These are phyloP conservation scores for Nakataea oryzae DNA, from an alignment of 2,329 filamentous ascomycete species.

Conservation along the genomic window DNA sequence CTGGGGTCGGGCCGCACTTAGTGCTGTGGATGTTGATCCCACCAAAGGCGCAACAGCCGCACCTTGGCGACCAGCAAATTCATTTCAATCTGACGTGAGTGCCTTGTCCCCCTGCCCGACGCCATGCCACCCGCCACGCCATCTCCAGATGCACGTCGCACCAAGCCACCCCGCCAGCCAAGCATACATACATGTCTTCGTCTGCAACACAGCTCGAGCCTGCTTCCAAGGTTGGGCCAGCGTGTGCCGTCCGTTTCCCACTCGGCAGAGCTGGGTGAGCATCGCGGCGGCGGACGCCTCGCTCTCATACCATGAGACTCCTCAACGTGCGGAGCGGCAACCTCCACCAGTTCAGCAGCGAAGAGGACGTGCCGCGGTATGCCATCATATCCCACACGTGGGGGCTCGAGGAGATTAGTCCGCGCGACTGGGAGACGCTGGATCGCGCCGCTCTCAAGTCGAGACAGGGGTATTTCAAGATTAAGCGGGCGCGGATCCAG, in stretches of 20 bases:
- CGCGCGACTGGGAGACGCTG: slow-evolving; percentile 1
- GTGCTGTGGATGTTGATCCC: background rate
- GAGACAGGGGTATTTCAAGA: slow-evolving; percentile 1
- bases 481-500: slow-evolving; percentile 1
- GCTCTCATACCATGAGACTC: no score
- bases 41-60: background rate
- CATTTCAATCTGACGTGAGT: no score
- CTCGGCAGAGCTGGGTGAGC: background rate
- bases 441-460: background rate
- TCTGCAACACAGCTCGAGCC: background rate
- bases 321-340: slow-evolving; percentile 3
- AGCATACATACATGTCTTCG: background rate
- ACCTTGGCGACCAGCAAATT: background rate
- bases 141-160: background rate
- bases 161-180: no score
- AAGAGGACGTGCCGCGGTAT: slow-evolving; percentile 1
- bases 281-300: no score
- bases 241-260: background rate
- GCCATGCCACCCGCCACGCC: background rate
- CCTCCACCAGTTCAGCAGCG: background rate
- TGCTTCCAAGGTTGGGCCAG: background rate
- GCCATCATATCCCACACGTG: slow-evolving; percentile 8
- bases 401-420: slow-evolving; percentile 9
- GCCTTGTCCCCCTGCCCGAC: background rate
- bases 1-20: background rate